Conservation (phyloP, 2,329 filamentous ascomycete genomes). For the Plenodomus lindquistii region DNA sequence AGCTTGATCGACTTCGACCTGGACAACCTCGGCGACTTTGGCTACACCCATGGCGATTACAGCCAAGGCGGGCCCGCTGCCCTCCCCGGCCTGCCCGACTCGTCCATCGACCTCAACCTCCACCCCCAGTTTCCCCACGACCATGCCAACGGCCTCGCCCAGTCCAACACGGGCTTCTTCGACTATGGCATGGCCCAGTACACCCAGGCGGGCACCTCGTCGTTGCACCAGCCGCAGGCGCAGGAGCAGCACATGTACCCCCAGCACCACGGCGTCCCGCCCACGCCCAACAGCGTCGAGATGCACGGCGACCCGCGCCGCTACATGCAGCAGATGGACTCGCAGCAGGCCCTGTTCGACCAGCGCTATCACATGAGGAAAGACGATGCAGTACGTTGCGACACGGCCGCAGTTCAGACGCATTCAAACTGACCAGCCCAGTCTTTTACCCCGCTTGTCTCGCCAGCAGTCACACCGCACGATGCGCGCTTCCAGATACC, state of each 20-base stretch:
- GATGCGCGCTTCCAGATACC: constrained; percentile 67
- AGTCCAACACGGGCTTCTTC: constrained; percentile 35
- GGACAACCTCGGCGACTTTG: constrained; percentile 34
- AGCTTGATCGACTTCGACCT: constrained; percentile 49
- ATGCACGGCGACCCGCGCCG: constrained; percentile 63
- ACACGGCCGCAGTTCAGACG: neutral
- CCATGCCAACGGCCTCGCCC: constrained; percentile 26
- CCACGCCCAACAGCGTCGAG: constrained; percentile 80
- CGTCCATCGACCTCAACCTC: constrained; percentile 40
- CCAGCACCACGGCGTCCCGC: constrained; percentile 68
- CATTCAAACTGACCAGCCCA: constrained; percentile 54
- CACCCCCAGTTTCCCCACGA: constrained; percentile 36
- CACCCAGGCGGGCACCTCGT: constrained; percentile 41
- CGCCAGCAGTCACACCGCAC: constrained; percentile 80
- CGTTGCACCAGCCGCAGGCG: constrained; percentile 49
- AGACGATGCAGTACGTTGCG: constrained; percentile 64
- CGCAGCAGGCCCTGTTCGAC: constrained; percentile 67
- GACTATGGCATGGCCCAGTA: constrained; percentile 40
- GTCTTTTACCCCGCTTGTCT: constrained; percentile 79
- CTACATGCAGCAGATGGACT: constrained; percentile 61
- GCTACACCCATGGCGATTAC: constrained; percentile 35
- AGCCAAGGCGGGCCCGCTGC: constrained; percentile 20
- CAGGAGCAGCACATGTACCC: constrained; percentile 48
- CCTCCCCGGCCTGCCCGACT: constrained; percentile 37
- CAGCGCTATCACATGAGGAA: constrained; percentile 66